phyloP scores from a whole-genome alignment of 2,329 filamentous ascomycete species.

The Calonectria henricotiae region DNA sequence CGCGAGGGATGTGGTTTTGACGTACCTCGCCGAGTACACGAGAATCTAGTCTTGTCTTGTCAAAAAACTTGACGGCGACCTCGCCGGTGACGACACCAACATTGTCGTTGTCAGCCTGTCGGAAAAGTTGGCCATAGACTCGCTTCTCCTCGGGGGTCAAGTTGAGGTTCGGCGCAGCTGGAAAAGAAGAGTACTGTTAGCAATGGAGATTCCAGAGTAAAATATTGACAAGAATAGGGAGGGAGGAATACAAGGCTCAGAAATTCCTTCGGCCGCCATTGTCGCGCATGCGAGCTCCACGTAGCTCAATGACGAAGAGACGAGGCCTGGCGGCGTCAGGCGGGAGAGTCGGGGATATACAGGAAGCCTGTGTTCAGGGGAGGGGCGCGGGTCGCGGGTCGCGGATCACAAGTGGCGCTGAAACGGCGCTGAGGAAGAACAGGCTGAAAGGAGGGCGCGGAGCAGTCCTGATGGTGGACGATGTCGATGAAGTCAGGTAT shows the following conservation, averaged over 20 bases:
- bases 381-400: constrained; percentile 3
- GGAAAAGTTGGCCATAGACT: constrained; percentile 93
- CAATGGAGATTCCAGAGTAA: constrained; percentile 19
- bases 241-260: constrained; percentile 46
- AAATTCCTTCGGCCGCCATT: constrained; percentile 49
- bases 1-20: constrained; percentile 41
- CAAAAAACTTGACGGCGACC: constrained; percentile 96
- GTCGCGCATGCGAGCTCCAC: constrained; percentile 53
- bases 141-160: constrained; percentile 94
- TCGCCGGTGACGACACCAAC: constrained; percentile 97
- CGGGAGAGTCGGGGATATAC: constrained; percentile 34
- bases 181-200: constrained; percentile 38
- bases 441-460: background rate
- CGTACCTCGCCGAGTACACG: constrained; percentile 89
- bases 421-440: constrained; percentile 1
- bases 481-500: constrained; percentile 39
- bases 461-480: constrained; percentile 29
- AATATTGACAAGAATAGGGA: background rate
- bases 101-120: constrained; percentile 91
- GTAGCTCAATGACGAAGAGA: constrained; percentile 47
- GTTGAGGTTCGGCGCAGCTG: constrained; percentile 81
- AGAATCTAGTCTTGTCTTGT: constrained; percentile 92
- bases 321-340: constrained; percentile 39
- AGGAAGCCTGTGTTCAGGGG: constrained; percentile 7
- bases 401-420: constrained; percentile 14